A percentile compares a stretch with the other conserved stretches of the same genome.
These are phyloP conservation scores for Aquanectria penicillioides DNA, from an alignment of 2,329 filamentous ascomycete genomes.

Conservation along the genomic window DNA sequence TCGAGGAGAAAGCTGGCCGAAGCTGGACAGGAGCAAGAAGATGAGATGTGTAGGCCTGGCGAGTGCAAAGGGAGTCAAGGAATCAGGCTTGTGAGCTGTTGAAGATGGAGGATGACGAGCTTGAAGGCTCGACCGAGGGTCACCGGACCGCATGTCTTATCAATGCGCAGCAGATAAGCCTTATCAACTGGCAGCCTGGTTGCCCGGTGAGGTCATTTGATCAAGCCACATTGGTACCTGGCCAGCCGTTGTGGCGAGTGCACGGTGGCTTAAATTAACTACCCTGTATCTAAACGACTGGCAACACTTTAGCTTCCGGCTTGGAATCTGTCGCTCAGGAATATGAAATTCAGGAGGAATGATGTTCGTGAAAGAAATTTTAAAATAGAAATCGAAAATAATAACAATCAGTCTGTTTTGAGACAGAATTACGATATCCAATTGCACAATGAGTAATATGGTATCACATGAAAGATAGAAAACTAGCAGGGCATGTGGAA, in stretches of 20 bases:
- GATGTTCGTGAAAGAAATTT: too few species aligned
- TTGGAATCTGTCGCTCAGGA: too few species aligned
- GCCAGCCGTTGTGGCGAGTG: neutral
- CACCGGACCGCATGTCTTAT: conserved; percentile 30
- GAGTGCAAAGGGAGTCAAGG: conserved; percentile 7
- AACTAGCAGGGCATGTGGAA: too few species aligned
- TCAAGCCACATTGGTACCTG: neutral
- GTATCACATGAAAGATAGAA: too few species aligned
- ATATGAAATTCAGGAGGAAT: too few species aligned
- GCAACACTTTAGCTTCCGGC: too few species aligned
- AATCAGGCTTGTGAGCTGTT: conserved; percentile 15
- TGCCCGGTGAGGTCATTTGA: conserved; percentile 14
- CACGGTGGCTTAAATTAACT: neutral
- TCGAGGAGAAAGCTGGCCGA: conserved; percentile 7
- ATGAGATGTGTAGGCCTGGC: neutral
- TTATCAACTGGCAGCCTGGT: conserved; percentile 5
- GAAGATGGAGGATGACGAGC: conserved; percentile 30
- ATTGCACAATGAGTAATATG: too few species aligned
- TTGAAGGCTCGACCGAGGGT: conserved; percentile 27
- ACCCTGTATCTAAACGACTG: too few species aligned
- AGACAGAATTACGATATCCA: too few species aligned
- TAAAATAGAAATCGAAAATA: too few species aligned
- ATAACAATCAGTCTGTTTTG: too few species aligned
- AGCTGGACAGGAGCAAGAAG: conserved; percentile 14
- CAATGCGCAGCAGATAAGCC: neutral